Evolutionary conservation across 805 yeast genomes (phyloP).

Genomic region (Candida ovalis): DNA sequence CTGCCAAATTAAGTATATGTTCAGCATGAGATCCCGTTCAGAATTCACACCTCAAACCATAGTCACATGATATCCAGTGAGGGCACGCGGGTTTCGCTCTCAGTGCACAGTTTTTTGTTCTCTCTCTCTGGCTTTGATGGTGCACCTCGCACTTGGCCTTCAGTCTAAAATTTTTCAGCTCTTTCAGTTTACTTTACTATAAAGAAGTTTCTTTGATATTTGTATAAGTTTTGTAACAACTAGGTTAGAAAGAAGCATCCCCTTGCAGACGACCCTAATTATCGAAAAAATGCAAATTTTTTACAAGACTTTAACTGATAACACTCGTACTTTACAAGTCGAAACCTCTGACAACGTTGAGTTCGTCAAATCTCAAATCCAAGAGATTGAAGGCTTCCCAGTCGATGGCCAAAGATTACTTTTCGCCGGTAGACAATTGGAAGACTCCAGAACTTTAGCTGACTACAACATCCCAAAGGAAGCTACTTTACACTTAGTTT

Average conservation of each 20-base stretch:
- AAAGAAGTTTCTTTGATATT: neutral
- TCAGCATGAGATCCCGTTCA: too few species aligned
- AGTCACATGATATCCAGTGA: neutral
- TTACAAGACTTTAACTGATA: slow-evolving; percentile 85
- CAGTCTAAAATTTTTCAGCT: neutral
- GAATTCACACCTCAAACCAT: neutral
- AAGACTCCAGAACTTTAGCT: slow-evolving; percentile 97
- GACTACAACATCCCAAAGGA: slow-evolving; percentile 99
- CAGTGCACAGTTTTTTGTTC: neutral
- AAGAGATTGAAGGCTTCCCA: slow-evolving; percentile 99
- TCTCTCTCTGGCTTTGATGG: neutral
- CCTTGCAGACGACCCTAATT: slow-evolving; percentile 33
- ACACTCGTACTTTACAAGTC: slow-evolving; percentile 97
- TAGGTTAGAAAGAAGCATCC: slow-evolving; percentile 38
- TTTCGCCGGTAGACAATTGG: slow-evolving; percentile 99
- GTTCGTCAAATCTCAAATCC: slow-evolving; percentile 97
- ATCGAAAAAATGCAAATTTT: slow-evolving; percentile 53
- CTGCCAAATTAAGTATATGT: too few species aligned
- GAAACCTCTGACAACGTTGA: slow-evolving; percentile 98
- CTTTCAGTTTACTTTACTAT: neutral
- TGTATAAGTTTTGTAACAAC: slow-evolving; percentile 1
- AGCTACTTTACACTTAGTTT: slow-evolving; percentile 93
- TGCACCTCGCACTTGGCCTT: neutral
- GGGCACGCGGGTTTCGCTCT: neutral
- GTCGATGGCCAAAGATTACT: slow-evolving; percentile 99